Conservation (phyloP, 1,139 yeast species). For the Diutina siamensis region DNA sequence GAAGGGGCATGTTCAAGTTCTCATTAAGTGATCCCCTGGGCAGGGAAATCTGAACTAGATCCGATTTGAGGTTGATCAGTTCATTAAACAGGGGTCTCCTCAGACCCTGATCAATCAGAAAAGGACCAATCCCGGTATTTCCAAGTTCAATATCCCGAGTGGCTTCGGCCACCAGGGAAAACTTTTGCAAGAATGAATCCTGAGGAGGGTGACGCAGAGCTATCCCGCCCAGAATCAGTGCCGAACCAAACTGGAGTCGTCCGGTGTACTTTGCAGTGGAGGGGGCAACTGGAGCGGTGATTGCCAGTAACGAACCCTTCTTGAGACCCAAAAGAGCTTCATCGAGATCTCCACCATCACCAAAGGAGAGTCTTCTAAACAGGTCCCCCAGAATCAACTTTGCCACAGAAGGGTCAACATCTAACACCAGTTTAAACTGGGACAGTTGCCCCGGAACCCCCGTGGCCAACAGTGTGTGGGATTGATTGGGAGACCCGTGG, state of each 20-base stretch:
- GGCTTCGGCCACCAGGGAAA: slow-evolving; percentile 67
- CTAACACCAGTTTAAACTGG: slow-evolving; percentile 23
- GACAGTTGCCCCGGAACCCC: slow-evolving; percentile 13
- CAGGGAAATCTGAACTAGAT: slow-evolving; percentile 13
- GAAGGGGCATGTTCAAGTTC: slow-evolving; percentile 32
- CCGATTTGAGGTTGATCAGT: slow-evolving; percentile 14
- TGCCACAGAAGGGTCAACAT: slow-evolving; percentile 38
- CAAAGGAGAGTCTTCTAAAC: slow-evolving; percentile 23
- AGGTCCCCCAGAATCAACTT: slow-evolving; percentile 16
- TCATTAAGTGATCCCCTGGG: slow-evolving; percentile 43
- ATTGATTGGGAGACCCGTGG: slow-evolving; percentile 18
- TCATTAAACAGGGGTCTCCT: slow-evolving; percentile 42
- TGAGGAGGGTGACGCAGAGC: slow-evolving; percentile 36
- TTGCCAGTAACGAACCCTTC: slow-evolving; percentile 37
- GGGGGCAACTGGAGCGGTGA: slow-evolving; percentile 29
- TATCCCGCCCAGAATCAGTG: slow-evolving; percentile 51
- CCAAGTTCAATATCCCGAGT: slow-evolving; percentile 59
- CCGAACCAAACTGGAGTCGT: slow-evolving; percentile 39
- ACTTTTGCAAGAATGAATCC: slow-evolving; percentile 51
- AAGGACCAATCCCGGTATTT: slow-evolving; percentile 18
- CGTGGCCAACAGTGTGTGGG: slow-evolving; percentile 13
- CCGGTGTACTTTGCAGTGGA: slow-evolving; percentile 5
- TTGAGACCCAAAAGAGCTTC: slow-evolving; percentile 31
- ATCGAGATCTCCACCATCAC: slow-evolving; percentile 36
- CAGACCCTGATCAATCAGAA: slow-evolving; percentile 20